Conservation (phyloP, 352 stramenopile genomes). For the Pythium apleroticum region DNA sequence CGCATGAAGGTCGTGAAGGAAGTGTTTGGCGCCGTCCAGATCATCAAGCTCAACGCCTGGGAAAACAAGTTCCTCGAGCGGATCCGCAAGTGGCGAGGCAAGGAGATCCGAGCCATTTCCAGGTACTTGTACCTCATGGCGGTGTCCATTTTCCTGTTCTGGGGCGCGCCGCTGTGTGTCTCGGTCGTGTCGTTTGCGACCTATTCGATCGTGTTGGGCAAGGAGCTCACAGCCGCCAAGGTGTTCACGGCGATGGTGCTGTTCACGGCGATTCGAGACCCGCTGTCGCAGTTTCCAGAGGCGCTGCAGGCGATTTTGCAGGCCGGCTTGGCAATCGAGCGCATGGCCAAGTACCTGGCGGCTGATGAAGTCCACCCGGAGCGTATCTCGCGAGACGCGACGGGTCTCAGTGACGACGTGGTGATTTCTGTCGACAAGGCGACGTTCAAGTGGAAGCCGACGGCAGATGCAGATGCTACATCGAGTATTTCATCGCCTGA, state of each 20-base stretch:
- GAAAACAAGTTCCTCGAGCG: conserved; percentile 74
- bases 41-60: conserved; percentile 93
- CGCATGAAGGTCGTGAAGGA: conserved; percentile 51
- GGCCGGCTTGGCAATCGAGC: conserved; percentile 19
- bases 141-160: conserved; percentile 56
- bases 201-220: conserved; percentile 33
- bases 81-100: conserved; percentile 51
- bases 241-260: conserved; percentile 35
- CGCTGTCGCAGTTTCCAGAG: conserved; percentile 23
- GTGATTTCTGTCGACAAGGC: too few species aligned
- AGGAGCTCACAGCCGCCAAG: conserved; percentile 35
- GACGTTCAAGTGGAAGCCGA: too few species aligned
- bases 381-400: too few species aligned
- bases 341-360: conserved; percentile 22
- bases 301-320: conserved; percentile 23
- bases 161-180: conserved; percentile 26
- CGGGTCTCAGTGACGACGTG: too few species aligned
- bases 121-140: conserved; percentile 64
- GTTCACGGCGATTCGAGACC: conserved; percentile 29
- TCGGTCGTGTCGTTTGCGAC: conserved; percentile 33
- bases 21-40: conserved; percentile 59
- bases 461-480: too few species aligned
- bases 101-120: conserved; percentile 62
- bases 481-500: too few species aligned
- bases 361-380: too few species aligned